Base-by-base conservation (phyloP, 192 early-diverging fungal genomes). In the Spinellus fusiger region DNA sequence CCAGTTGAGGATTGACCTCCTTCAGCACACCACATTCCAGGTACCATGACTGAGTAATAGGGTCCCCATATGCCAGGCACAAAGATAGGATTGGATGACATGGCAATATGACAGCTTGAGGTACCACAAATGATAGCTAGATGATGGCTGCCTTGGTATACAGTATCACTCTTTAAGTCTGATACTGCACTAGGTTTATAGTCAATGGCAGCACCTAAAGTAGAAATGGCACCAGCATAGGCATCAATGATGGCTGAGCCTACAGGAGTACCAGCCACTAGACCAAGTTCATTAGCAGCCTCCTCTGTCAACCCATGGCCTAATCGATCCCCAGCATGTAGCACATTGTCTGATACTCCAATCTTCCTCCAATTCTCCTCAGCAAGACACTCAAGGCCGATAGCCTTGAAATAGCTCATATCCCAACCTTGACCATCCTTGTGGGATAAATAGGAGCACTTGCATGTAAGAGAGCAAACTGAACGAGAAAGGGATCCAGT, bases 1-100 rank as follows among this genome's bases (percentile, higher is more conserved):
- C 89, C 87, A 2, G 86, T 87, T 2, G 82, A 79, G 4, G 86
- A 86, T 65, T 91, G 88, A 7, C 89, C 89, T 37, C 86, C 89
- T 67, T 91, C 89, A 28, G 74, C 73, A 27, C 71, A 56, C 73
- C 77, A 81, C 69, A 79, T 77, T 34, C 73, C 76, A 3, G 79
- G 74, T 12, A 87, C 46, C 55, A 87, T 61, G 0, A 82, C 81
- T 18, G 76, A 74, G 20, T 65, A 62, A 63, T 89, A 91, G 0
- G 89, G 87, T 0, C 59, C 77, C 75, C 66, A 86, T 3, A 84
- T 65, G 50, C 89, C 89, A 31, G 68, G 64, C 2, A 88, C 81
- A 74, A 84, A 82, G 26, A 80, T 70, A 1, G 82, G 72, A 9
- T 74, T 54, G 4, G 61, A 60, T 13, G 69, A 60, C 65, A 87